These are phyloP conservation scores for Fragilariopsis cylindrus DNA, from an alignment of 108 stramenopile species.

Conservation along the genomic window DNA sequence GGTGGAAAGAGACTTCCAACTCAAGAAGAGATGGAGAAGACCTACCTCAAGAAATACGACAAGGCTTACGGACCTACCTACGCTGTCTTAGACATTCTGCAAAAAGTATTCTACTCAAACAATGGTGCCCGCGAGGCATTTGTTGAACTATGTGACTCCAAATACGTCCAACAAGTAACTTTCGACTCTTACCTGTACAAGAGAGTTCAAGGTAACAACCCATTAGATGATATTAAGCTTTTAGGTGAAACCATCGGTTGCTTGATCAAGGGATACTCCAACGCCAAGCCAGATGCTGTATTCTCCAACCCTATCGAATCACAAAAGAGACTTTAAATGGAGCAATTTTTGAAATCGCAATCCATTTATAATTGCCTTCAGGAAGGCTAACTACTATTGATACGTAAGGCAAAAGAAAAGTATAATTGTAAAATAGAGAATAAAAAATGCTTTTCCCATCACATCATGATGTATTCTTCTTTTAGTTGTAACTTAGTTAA, in stretches of 20 bases:
- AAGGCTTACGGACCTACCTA: slow-evolving; percentile 93
- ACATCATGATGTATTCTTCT: no score
- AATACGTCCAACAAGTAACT: slow-evolving; percentile 98
- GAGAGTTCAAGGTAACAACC: slow-evolving; percentile 96
- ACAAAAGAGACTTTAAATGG: slow-evolving; percentile 89
- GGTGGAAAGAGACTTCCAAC: slow-evolving; percentile 89
- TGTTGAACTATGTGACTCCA: slow-evolving; percentile 96
- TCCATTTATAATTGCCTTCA: no score
- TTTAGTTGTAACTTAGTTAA: no score
- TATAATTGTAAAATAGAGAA: no score
- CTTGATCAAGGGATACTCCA: slow-evolving; percentile 93
- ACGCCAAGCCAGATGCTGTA: slow-evolving; percentile 92
- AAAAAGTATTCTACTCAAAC: slow-evolving; percentile 97
- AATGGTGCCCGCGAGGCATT: slow-evolving; percentile 98
- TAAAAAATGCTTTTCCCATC: no score
- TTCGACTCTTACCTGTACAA: slow-evolving; percentile 99
- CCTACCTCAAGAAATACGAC: slow-evolving; percentile 96
- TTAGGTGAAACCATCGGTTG: slow-evolving; percentile 94
- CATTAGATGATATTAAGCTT: slow-evolving; percentile 96
- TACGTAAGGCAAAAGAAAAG: no score
- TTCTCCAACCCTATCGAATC: slow-evolving; percentile 96
- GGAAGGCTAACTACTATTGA: no score
- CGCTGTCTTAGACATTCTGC: slow-evolving; percentile 94
- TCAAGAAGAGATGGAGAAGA: slow-evolving; percentile 88
- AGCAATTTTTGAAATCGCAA: no score